Conservation (phyloP, 495 filamentous ascomycete species). For the Amniculicola lignicola region DNA sequence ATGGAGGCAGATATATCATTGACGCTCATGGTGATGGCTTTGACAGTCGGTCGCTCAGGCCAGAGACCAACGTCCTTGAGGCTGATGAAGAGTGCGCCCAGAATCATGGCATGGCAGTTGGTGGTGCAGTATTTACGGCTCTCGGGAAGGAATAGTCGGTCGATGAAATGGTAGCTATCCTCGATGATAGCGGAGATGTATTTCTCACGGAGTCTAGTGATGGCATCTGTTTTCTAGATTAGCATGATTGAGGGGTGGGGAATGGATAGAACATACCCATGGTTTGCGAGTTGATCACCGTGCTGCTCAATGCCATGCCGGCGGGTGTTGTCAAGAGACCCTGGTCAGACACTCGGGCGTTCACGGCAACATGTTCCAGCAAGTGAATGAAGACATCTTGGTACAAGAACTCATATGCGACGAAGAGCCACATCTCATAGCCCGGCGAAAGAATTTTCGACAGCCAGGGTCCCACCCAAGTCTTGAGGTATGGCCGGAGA, state of each 20-base stretch:
- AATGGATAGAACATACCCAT: neutral
- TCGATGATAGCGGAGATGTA: neutral
- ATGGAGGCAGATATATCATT: too few relatives aligned
- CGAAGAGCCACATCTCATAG: neutral
- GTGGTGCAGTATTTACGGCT: neutral
- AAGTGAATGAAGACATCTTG: neutral
- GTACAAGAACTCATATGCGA: neutral
- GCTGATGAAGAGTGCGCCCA: neutral
- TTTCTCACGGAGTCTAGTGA: neutral
- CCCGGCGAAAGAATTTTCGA: neutral
- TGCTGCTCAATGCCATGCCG: neutral
- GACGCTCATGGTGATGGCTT: too few relatives aligned
- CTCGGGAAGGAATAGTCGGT: neutral
- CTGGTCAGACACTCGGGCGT: neutral
- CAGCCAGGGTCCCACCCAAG: neutral
- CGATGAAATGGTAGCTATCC: neutral
- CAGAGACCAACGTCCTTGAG: neutral
- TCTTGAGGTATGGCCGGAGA: neutral
- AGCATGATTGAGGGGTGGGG: neutral
- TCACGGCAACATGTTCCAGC: neutral
- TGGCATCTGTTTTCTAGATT: neutral
- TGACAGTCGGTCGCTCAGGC: neutral
- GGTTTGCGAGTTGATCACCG: neutral
- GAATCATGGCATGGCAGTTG: neutral
- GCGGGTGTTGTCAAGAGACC: neutral